Evolutionary conservation across 78 protist genomes (phyloP).

Genomic region (Diacronema lutheri): DNA sequence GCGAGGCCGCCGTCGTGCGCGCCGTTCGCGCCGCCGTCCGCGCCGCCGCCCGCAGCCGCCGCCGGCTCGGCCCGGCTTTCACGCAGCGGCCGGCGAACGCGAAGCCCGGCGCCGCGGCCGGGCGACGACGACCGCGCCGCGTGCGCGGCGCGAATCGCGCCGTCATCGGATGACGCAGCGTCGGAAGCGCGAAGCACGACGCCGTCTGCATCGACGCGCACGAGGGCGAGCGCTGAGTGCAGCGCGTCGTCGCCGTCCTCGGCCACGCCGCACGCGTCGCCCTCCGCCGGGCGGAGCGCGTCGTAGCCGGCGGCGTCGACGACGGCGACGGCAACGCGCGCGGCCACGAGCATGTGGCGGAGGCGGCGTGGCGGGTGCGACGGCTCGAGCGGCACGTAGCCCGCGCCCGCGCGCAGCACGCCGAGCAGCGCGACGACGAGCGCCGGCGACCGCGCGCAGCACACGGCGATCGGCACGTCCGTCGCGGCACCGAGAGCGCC

Average conservation of each 20-base stretch:
- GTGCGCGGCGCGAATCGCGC: too few relatives aligned
- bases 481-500: too few relatives aligned
- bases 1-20: not conserved
- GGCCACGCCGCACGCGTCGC: not conserved
- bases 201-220: not conserved
- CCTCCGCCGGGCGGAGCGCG: not conserved
- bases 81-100: not conserved
- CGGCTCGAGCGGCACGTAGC: slow-evolving; percentile 27
- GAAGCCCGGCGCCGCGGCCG: too few relatives aligned
- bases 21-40: not conserved
- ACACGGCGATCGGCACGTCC: too few relatives aligned
- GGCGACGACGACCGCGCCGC: too few relatives aligned
- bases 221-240: not conserved
- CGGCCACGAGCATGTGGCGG: not conserved
- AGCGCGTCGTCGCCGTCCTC: not conserved
- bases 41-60: not conserved
- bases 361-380: not conserved
- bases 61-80: not conserved
- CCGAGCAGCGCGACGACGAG: not conserved
- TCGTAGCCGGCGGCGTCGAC: not conserved
- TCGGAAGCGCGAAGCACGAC: too few relatives aligned
- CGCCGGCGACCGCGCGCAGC: too few relatives aligned
- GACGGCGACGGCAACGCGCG: not conserved
- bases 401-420: slow-evolving; percentile 22
- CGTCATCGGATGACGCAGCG: too few relatives aligned